Percentiles rank a stretch among this genome's conserved stretches.
These are phyloP conservation scores for Mycena floridula DNA, from an alignment of 768 basidiomycete genomes.

Conservation along the genomic window DNA sequence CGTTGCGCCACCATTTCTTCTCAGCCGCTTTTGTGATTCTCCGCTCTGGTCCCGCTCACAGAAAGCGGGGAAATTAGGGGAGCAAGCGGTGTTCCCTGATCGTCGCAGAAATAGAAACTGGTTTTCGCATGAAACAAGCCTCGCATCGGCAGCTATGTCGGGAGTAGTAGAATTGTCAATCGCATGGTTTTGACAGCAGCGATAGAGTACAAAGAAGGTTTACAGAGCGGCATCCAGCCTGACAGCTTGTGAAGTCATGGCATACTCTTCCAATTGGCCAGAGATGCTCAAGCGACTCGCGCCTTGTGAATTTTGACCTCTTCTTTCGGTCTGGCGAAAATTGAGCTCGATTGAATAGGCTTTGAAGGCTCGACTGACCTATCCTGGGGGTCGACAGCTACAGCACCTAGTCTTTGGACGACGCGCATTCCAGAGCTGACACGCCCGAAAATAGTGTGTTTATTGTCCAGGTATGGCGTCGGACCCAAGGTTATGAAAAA, in stretches of 20 bases:
- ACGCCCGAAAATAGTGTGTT: conserved; percentile 88
- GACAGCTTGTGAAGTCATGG: too few species aligned
- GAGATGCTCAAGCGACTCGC: conserved; percentile 23
- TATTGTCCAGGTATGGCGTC: conserved; percentile 79
- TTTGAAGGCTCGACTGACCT: conserved; percentile 41
- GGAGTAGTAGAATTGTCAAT: too few species aligned
- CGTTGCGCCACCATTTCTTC: too few species aligned
- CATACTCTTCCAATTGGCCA: neutral
- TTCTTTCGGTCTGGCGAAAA: conserved; percentile 48
- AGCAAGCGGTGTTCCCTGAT: too few species aligned
- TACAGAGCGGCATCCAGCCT: too few species aligned
- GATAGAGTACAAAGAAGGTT: conserved; percentile 1
- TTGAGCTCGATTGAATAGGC: conserved; percentile 1
- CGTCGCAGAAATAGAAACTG: too few species aligned
- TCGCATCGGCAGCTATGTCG: too few species aligned
- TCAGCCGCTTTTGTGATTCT: too few species aligned
- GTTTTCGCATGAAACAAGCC: too few species aligned
- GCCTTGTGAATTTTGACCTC: conserved; percentile 89
- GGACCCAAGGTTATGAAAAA: conserved; percentile 87
- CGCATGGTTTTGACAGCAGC: neutral
- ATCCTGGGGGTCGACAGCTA: conserved; percentile 85
- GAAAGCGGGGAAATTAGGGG: too few species aligned
- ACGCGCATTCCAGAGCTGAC: conserved; percentile 90
- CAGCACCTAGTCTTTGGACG: conserved; percentile 85
- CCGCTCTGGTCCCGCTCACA: too few species aligned